A percentile compares a stretch with the other conserved stretches of the same genome.
Conservation (phyloP, 306 rosid genomes). For the Sesbania bispinosa region DNA sequence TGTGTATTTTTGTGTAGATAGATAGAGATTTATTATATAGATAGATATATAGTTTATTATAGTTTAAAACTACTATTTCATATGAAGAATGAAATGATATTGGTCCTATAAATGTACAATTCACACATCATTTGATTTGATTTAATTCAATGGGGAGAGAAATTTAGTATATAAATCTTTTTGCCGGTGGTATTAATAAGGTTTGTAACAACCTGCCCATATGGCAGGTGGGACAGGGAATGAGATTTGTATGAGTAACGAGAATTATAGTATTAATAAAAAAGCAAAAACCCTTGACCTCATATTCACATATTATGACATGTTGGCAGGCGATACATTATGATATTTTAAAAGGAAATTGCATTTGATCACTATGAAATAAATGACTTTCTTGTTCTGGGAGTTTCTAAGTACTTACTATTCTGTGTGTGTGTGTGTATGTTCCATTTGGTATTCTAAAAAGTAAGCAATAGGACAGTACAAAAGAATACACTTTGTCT, state of each 20-base stretch:
- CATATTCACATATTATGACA: not conserved
- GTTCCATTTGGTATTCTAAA: no score
- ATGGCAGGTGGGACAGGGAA: not conserved
- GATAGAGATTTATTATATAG: not conserved
- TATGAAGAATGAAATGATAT: not conserved
- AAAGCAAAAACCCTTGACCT: not conserved
- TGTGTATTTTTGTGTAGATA: not conserved
- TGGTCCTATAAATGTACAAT: not conserved
- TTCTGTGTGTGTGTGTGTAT: no score
- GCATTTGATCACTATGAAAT: not conserved
- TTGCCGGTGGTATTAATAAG: not conserved
- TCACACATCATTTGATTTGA: not conserved
- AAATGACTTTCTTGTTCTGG: no score
- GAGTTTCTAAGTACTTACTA: no score
- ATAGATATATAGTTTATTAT: not conserved
- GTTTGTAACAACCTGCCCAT: conserved; percentile 10
- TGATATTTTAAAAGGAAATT: no score
- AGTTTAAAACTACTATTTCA: not conserved
- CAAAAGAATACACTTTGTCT: no score
- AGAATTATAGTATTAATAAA: not conserved
- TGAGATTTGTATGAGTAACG: conserved; percentile 11
- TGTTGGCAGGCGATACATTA: not conserved
- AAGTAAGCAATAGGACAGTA: no score
- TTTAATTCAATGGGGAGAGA: not conserved
- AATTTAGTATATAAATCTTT: not conserved